Conservation (phyloP, 306 rosid genomes). For the apple (Malus domestica) region DNA sequence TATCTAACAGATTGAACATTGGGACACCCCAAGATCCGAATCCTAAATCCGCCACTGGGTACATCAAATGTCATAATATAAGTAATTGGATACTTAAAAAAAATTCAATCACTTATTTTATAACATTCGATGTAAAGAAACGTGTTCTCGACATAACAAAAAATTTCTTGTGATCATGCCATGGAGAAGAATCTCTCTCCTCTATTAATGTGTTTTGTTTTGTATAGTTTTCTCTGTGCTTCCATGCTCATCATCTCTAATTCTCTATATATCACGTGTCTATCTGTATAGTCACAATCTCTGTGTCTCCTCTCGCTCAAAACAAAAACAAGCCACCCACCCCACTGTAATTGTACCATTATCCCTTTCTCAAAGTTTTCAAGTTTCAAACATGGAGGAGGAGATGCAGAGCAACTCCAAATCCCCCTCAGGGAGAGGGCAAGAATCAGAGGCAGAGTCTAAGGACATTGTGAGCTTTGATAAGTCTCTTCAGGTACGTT, state of each 20-base stretch:
- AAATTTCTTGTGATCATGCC: too few relatives aligned
- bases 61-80: too few relatives aligned
- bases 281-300: constrained; percentile 1
- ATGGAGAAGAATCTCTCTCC: constrained; percentile 8
- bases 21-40: too few relatives aligned
- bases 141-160: too few relatives aligned
- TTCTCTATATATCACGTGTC: not conserved
- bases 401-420: constrained; percentile 30
- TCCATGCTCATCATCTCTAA: not conserved
- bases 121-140: too few relatives aligned
- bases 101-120: too few relatives aligned
- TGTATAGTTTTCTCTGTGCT: too few relatives aligned
- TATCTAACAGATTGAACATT: too few relatives aligned
- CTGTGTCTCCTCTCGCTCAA: not conserved
- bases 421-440: constrained; percentile 26
- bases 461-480: constrained; percentile 39
- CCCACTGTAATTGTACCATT: not conserved
- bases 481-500: constrained; percentile 61
- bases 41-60: too few relatives aligned
- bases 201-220: too few relatives aligned
- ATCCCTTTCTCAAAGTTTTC: not conserved
- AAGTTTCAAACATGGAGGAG: constrained; percentile 6
- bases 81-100: too few relatives aligned
- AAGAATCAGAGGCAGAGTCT: constrained; percentile 31
- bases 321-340: constrained; percentile 15